Evolutionary conservation across 768 basidiomycete species (phyloP).

Genomic region (Mycena epipterygia): DNA sequence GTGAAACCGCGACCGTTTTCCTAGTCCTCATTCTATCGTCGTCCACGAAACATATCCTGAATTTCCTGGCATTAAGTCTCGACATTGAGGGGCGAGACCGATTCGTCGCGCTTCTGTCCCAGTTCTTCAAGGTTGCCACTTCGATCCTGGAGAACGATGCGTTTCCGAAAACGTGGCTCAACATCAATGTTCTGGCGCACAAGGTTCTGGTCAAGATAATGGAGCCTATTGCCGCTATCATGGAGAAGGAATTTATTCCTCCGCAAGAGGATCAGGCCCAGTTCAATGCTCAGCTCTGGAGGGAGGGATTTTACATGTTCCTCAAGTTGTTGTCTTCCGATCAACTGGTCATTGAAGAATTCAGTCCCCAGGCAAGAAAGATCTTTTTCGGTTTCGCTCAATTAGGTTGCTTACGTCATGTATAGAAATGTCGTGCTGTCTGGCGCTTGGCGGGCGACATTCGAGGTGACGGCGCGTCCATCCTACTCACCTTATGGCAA

Average conservation of each 20-base stretch:
- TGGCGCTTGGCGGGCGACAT: constrained; percentile 98
- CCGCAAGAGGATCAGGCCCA: constrained; percentile 68
- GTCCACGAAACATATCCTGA: constrained; percentile 80
- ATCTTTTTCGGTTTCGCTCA: not conserved
- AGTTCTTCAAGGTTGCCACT: constrained; percentile 84
- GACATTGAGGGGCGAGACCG: constrained; percentile 93
- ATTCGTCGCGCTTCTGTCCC: constrained; percentile 76
- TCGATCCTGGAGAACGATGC: constrained; percentile 91
- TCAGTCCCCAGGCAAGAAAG: constrained; percentile 83
- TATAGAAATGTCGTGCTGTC: constrained; percentile 91
- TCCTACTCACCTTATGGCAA: constrained; percentile 87
- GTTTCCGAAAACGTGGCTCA: constrained; percentile 93
- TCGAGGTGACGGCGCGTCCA: constrained; percentile 89
- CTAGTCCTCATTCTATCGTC: constrained; percentile 86
- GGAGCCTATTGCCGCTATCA: constrained; percentile 82
- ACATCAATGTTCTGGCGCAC: constrained; percentile 90
- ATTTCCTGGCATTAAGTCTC: constrained; percentile 82
- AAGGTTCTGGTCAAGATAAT: constrained; percentile 90
- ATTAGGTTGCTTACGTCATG: constrained; percentile 25
- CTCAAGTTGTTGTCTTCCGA: constrained; percentile 90
- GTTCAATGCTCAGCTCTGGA: constrained; percentile 88
- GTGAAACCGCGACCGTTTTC: constrained; percentile 90
- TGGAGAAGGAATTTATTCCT: constrained; percentile 88
- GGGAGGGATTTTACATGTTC: constrained; percentile 83
- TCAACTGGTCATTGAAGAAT: constrained; percentile 94